A percentile compares a stretch with the other conserved stretches of the same genome.
phyloP scores from a whole-genome alignment of 1,284 basidiomycete genomes.

The Cyathus olla region DNA sequence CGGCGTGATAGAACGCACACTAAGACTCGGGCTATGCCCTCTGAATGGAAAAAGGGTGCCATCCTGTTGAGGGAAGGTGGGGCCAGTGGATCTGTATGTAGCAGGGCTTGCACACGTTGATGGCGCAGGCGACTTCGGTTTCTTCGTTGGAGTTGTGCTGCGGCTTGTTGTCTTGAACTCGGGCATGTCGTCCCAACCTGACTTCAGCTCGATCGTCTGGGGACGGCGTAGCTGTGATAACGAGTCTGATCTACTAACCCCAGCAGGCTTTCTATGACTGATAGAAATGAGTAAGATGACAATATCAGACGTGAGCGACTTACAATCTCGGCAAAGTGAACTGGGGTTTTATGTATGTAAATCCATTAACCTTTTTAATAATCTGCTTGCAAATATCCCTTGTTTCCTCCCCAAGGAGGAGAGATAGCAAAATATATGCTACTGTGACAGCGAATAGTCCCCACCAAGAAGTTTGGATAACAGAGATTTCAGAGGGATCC shows the following conservation, averaged over 20 bases:
- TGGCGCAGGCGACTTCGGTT: conserved; percentile 30
- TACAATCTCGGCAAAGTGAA: background rate
- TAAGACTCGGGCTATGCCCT: conserved; percentile 34
- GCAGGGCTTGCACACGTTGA: too few relatives aligned
- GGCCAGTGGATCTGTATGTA: too few relatives aligned
- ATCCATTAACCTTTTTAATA: conserved; percentile 9
- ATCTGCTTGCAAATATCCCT: conserved; percentile 46
- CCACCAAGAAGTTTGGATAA: conserved; percentile 49
- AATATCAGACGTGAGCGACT: background rate
- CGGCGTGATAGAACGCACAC: conserved; percentile 20
- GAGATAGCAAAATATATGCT: conserved; percentile 47
- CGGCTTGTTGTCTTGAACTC: conserved; percentile 44
- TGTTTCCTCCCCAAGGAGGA: conserved; percentile 52
- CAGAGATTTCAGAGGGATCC: conserved; percentile 24
- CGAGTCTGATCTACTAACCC: background rate
- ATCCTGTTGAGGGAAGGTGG: too few relatives aligned
- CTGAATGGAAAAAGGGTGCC: background rate
- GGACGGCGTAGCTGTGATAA: conserved; percentile 23
- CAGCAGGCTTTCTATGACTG: background rate
- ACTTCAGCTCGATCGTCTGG: conserved; percentile 52
- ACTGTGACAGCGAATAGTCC: conserved; percentile 46
- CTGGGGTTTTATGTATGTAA: conserved; percentile 3
- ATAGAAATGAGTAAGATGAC: background rate
- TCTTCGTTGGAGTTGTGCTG: conserved; percentile 21
- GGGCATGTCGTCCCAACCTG: conserved; percentile 66